Base-by-base conservation (phyloP, 257 asterid species). In the Eustoma russellianum region DNA sequence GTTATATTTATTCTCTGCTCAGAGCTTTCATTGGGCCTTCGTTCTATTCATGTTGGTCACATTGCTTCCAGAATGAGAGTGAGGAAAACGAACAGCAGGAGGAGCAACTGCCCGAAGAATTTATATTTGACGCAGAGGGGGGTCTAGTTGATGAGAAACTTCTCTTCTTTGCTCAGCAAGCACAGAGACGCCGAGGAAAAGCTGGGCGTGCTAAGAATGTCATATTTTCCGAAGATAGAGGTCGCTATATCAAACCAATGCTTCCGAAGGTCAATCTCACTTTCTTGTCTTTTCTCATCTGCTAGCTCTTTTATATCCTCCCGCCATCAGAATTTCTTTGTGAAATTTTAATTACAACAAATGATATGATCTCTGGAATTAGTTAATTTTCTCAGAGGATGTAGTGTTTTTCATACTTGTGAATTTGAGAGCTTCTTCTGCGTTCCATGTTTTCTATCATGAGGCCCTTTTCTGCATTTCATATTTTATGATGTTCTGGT, bases 191-290 rank as follows among this genome's bases (percentile, higher is more conserved):
- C 48, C 53, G 61, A 72, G 98, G 98, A 60, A 91, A 85, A 79
- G 98, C 97, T 71, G 98, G 98, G 60, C 71, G 98, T 64, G 98
- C 98, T 8, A 91, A 85, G 79, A 91, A 91, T 58, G 97, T 91
- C 33, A 88, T 91, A 64, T 85, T 91, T 74, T 91, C 97, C 40
- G 98, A 91, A 68, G 98, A 91, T 72, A 84, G 98, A 66, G 98
- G 98, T 18, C 77, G 97, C 51, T 88, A 91, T 53, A 85, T 88
- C 50, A 91, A 91, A 78, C 98, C 96, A 47, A 84, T 87, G 98
- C 94, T 91, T 80, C 98, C 98, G 19, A 91, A 91, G 96, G 98
- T 91, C 49, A 46, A 57, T 48, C 59, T 35, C 60, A n/a, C 61
- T 67, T 16, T 53, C 49, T 50, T 57, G 45, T 46, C 53, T 48